phyloP scores from a whole-genome alignment of 371 early-diverging fungal genomes.

The Mucor ambiguus region DNA sequence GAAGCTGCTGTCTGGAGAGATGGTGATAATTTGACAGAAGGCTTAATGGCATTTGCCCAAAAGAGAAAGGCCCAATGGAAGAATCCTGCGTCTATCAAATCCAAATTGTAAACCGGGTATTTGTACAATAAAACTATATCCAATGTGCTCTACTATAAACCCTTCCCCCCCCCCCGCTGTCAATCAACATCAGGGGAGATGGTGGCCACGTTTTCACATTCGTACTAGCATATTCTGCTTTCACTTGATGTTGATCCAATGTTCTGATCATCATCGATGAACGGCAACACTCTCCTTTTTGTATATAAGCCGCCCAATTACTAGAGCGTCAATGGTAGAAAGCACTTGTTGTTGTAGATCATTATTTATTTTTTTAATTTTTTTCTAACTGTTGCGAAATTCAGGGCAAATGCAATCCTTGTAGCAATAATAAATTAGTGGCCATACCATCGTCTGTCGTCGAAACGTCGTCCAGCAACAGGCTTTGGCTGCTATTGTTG shows the following conservation, averaged over 20 bases:
- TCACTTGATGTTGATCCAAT: too few species aligned
- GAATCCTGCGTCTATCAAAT: conserved; percentile 26
- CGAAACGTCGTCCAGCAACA: neutral
- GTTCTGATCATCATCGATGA: too few species aligned
- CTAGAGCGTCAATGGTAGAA: too few species aligned
- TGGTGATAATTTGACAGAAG: conserved; percentile 45
- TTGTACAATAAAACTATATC: neutral
- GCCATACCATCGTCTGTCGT: conserved; percentile 10
- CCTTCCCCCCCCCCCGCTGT: too few species aligned
- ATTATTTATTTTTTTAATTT: neutral
- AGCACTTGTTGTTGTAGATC: too few species aligned
- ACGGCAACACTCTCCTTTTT: too few species aligned
- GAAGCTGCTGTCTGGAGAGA: conserved; percentile 43
- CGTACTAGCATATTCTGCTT: too few species aligned
- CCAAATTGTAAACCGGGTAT: conserved; percentile 12
- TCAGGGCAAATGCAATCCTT: conserved; percentile 24
- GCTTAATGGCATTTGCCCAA: conserved; percentile 41
- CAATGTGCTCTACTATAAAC: too few species aligned
- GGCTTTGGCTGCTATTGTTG: conserved; percentile 10
- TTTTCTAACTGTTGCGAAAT: neutral
- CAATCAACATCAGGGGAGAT: too few species aligned
- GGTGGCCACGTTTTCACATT: too few species aligned
- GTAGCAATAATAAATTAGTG: conserved; percentile 21
- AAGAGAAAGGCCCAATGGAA: conserved; percentile 44
- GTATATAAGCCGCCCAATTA: too few species aligned